Conservation (phyloP, 257 asterid genomes). For the Solanum acaule region DNA sequence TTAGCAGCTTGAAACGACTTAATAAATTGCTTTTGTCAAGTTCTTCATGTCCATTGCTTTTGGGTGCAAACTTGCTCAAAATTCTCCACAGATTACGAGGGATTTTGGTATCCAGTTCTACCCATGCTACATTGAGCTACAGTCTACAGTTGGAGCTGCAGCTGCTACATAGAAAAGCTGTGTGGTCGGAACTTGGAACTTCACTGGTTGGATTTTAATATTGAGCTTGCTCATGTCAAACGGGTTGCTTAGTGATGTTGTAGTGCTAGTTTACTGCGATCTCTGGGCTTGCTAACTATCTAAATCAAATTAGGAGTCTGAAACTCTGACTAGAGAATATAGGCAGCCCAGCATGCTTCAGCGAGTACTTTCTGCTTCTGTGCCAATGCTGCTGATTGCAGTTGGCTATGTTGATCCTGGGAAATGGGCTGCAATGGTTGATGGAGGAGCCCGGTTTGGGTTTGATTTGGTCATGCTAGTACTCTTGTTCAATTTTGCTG, state of each 20-base stretch:
- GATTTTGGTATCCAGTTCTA: not conserved
- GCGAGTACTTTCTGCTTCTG: constrained; percentile 64
- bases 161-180: not conserved
- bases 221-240: constrained; percentile 7
- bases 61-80: not conserved
- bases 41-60: not conserved
- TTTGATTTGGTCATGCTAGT: constrained; percentile 48
- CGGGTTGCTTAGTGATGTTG: constrained; percentile 14
- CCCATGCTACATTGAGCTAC: not conserved
- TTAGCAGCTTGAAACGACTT: not conserved
- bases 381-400: constrained; percentile 73
- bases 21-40: not conserved
- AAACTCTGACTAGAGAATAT: constrained; percentile 20
- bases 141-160: not conserved
- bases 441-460: constrained; percentile 90
- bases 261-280: constrained; percentile 10
- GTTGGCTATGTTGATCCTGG: constrained; percentile 94
- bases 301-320: constrained; percentile 34
- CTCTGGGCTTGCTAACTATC: constrained; percentile 12
- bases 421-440: constrained; percentile 87
- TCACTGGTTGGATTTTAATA: constrained; percentile 14
- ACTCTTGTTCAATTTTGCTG: constrained; percentile 53
- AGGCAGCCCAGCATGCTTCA: constrained; percentile 30
- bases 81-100: not conserved
- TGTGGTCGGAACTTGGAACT: constrained; percentile 2